phyloP scores from a whole-genome alignment of 1,139 yeast species.

The Yarrowia galli region DNA sequence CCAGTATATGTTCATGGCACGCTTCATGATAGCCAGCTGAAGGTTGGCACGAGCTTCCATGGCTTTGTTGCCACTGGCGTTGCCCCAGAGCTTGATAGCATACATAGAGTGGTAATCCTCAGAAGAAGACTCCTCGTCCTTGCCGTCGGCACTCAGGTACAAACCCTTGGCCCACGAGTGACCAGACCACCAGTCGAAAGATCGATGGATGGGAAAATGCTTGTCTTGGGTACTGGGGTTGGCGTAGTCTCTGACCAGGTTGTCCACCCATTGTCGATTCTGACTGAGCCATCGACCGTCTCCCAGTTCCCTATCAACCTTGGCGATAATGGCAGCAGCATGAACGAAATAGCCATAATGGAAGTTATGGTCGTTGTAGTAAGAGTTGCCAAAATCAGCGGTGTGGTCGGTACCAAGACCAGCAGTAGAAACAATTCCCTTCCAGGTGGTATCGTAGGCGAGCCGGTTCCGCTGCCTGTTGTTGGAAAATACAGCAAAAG shows the following conservation, averaged over 20 bases:
- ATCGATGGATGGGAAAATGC: constrained; percentile 72
- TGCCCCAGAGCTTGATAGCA: constrained; percentile 79
- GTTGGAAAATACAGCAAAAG: constrained; percentile 59
- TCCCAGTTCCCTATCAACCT: constrained; percentile 62
- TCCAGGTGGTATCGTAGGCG: constrained; percentile 70
- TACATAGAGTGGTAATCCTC: constrained; percentile 74
- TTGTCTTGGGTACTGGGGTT: constrained; percentile 65
- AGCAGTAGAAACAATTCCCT: constrained; percentile 68
- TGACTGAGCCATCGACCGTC: constrained; percentile 63
- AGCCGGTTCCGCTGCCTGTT: constrained; percentile 65
- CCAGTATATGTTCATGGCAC: constrained; percentile 69
- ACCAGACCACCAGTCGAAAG: constrained; percentile 79
- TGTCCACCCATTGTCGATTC: constrained; percentile 65
- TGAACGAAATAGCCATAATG: constrained; percentile 79
- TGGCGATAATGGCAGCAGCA: constrained; percentile 75
- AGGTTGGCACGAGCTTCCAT: constrained; percentile 74
- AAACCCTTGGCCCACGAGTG: constrained; percentile 85
- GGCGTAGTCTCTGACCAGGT: constrained; percentile 72
- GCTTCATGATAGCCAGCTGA: constrained; percentile 67
- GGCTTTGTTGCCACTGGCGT: constrained; percentile 63
- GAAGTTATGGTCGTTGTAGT: constrained; percentile 78
- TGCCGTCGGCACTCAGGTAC: constrained; percentile 70
- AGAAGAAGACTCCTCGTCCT: constrained; percentile 76
- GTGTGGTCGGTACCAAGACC: constrained; percentile 56
- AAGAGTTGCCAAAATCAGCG: constrained; percentile 68